A percentile compares a stretch with the other conserved stretches of the same genome.
Evolutionary conservation across 306 rosid genomes (phyloP).

Genomic region (Alnus glutinosa): DNA sequence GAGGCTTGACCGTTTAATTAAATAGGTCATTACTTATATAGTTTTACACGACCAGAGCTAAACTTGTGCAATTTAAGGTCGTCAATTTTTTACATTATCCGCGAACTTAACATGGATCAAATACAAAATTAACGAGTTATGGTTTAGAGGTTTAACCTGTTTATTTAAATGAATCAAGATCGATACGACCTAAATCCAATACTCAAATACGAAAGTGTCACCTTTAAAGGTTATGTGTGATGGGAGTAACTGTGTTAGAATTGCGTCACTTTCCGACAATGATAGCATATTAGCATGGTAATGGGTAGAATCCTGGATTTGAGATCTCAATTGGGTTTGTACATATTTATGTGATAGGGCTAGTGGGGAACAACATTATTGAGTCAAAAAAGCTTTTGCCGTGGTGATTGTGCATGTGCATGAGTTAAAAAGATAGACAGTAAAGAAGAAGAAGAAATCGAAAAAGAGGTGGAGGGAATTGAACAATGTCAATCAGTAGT

Average conservation of each 20-base stretch:
- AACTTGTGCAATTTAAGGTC: too few species aligned
- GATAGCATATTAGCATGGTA: constrained; percentile 13
- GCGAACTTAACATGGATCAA: too few species aligned
- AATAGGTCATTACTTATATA: too few species aligned
- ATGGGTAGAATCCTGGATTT: constrained; percentile 1
- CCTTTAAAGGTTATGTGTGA: too few species aligned
- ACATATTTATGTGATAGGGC: constrained; percentile 22
- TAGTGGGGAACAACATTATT: constrained; percentile 45
- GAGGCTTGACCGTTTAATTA: too few species aligned
- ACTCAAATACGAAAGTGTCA: too few species aligned
- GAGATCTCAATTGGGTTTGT: constrained; percentile 23
- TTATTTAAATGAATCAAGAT: too few species aligned
- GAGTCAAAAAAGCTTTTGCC: constrained; percentile 14
- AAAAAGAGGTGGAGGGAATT: constrained; percentile 12
- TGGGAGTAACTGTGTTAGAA: constrained; percentile 13
- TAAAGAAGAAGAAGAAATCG: not conserved
- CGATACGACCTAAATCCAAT: too few species aligned
- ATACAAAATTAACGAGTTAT: too few species aligned
- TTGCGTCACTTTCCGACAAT: constrained; percentile 27
- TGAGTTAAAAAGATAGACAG: constrained; percentile 22
- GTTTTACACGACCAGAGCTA: too few species aligned
- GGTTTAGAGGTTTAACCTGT: too few species aligned
- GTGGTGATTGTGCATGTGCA: constrained; percentile 40
- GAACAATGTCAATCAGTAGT: constrained; percentile 6
- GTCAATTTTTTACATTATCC: too few species aligned